These are phyloP conservation scores for Cladorrhinum sp. DNA, from an alignment of 2,329 filamentous ascomycete genomes.

Conservation along the genomic window DNA sequence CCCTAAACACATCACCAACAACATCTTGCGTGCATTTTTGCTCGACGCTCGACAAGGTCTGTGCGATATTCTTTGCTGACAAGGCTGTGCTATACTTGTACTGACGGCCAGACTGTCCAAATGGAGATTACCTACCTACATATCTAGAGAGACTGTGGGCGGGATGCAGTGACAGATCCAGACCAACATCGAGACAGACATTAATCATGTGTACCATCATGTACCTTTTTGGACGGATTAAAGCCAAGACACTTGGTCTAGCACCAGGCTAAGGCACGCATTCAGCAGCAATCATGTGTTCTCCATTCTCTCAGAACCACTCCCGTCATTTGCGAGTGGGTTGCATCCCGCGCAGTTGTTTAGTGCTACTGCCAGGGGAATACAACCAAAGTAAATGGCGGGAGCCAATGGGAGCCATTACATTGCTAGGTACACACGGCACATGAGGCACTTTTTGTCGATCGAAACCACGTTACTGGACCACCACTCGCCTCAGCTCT, in stretches of 20 bases:
- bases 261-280: conserved; percentile 15
- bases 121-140: too few relatives aligned
- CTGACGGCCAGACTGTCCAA: not conserved
- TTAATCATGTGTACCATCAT: not conserved
- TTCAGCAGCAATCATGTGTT: conserved; percentile 23
- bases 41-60: not conserved
- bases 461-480: not conserved
- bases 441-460: not conserved
- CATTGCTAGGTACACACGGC: not conserved
- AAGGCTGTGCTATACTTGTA: not conserved
- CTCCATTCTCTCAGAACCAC: not conserved
- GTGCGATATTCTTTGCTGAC: not conserved
- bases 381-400: not conserved
- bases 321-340: conserved; percentile 11
- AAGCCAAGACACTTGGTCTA: not conserved
- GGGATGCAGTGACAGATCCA: not conserved
- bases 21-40: not conserved
- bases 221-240: not conserved
- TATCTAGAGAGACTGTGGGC: too few relatives aligned
- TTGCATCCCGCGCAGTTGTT: conserved; percentile 9
- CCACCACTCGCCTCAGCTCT: not conserved
- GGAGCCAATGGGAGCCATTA: not conserved
- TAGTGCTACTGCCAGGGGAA: conserved; percentile 8
- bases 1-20: not conserved
- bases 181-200: not conserved